Percentiles rank a stretch among this genome's conserved stretches.
Conservation (phyloP, 202 grass and related monocot genomes). For the Hordeum pubiflorum region DNA sequence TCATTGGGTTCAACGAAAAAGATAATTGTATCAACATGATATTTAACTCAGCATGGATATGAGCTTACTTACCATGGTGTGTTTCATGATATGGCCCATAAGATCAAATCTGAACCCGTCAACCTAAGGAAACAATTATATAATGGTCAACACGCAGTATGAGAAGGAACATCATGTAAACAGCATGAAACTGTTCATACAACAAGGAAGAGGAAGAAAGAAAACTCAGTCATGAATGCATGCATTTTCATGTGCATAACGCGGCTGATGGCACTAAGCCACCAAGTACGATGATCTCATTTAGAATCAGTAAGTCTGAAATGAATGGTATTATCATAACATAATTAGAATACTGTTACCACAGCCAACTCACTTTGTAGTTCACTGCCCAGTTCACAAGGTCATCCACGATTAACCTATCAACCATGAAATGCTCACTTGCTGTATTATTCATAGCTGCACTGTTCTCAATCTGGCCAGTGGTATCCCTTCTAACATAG, state of each 20-base stretch:
- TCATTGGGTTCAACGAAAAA: background rate
- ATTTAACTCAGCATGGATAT: background rate
- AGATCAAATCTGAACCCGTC: slow-evolving; percentile 95
- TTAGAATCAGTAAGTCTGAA: background rate
- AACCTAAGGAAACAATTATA: slow-evolving; percentile 50
- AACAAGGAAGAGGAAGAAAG: background rate
- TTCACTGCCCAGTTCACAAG: slow-evolving; percentile 71
- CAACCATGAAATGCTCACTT: slow-evolving; percentile 91
- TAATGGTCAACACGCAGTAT: slow-evolving; percentile 12
- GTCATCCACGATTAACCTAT: slow-evolving; percentile 86
- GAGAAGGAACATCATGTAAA: background rate
- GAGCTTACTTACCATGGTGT: slow-evolving; percentile 65
- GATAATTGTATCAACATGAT: background rate
- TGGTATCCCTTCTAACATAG: slow-evolving; percentile 60
- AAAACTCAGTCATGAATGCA: background rate
- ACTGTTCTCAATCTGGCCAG: slow-evolving; percentile 76
- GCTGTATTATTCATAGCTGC: slow-evolving; percentile 78
- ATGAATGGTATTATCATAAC: background rate
- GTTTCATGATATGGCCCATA: slow-evolving; percentile 96
- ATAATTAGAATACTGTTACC: background rate
- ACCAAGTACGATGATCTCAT: background rate
- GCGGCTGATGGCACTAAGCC: background rate
- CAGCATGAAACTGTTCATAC: background rate
- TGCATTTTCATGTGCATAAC: background rate
- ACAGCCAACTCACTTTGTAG: slow-evolving; percentile 62